Evolutionary conservation across 352 stramenopile genomes (phyloP), one percentile per base, ranked within the genome.

Genomic region (Pythium apleroticum): DNA sequence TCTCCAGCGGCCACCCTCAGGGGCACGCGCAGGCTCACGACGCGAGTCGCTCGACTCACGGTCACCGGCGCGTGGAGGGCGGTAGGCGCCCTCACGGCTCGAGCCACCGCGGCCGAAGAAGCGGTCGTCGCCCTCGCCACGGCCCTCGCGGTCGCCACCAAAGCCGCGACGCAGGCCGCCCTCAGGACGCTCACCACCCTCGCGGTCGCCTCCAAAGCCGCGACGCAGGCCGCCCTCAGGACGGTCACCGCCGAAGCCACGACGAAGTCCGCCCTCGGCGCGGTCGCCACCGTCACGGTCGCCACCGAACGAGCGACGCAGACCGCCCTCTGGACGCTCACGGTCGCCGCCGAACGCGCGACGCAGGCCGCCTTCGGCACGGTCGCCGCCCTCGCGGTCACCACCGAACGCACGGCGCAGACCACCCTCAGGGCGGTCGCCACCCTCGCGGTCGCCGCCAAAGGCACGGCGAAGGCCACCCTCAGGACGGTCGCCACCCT

Each of bases 1-100:
- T 81, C 81, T 82, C 81, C 81, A 90, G 39, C 79, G 78, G 22
- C 81, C 81, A 62, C 78, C 88, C 45, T 90, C 79, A 30, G 79
- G 81, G 14, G 81, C 79, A 30, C 79, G 79, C 25, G 68, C 52
- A 43, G 37, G 28, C 46, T 84, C 77, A 22, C 79, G 77, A 60
- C 65, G 68, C 12, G 71, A 60, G 27, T 60, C 63, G 28, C 55
- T 22, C 62, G 54, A 52, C 17, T 68, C 60, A 14, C 62, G 52
- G 59, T 63, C 67, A 30, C 77, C 68, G 15, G 66, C 75, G 56
- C 73, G 73, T 56, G 75, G 78, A n/a, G 78, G 65, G n/a, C 78
- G 78, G 69, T 88, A 86, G 3, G 61, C 61, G 52, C 52, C 52
- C 1, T 58, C 53, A 19, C 53, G 53, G 33, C 57, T 46, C n/a